Percentiles rank a stretch among this genome's conserved stretches.
These are phyloP conservation scores for Aspergillus homomorphus DNA, from an alignment of 495 filamentous ascomycete genomes.

Conservation along the genomic window DNA sequence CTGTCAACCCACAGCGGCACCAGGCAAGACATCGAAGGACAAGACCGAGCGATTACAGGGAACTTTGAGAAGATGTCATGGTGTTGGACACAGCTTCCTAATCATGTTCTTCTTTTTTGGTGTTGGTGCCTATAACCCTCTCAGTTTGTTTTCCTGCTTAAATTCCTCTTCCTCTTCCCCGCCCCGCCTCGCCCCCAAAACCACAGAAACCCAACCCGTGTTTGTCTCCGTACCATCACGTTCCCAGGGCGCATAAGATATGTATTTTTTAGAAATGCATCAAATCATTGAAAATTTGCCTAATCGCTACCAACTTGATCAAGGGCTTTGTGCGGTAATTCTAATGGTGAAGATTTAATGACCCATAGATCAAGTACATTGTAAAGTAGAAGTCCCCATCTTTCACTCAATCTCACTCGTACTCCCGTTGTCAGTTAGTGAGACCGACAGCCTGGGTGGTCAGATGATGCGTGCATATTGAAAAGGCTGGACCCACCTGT, in stretches of 20 bases:
- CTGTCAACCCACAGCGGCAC: conserved; percentile 91
- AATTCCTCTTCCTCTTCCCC: too few relatives aligned
- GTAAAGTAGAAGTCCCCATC: not conserved
- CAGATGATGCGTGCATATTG: not conserved
- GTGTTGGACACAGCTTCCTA: not conserved
- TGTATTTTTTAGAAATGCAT: not conserved
- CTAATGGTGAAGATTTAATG: too few relatives aligned
- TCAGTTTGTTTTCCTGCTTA: not conserved
- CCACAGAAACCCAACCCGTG: not conserved
- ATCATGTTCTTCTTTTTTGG: not conserved
- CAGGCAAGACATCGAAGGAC: conserved; percentile 72
- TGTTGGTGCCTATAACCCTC: not conserved
- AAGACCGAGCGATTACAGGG: conserved; percentile 83
- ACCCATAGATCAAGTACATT: too few relatives aligned
- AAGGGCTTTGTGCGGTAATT: too few relatives aligned
- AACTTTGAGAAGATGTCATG: conserved; percentile 52
- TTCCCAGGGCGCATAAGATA: not conserved
- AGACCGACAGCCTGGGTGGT: too few relatives aligned
- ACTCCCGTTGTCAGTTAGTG: too few relatives aligned
- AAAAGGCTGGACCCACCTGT: not conserved
- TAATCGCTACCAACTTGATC: too few relatives aligned
- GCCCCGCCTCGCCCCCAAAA: too few relatives aligned
- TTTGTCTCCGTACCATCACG: not conserved
- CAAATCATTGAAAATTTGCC: not conserved
- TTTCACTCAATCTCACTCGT: too few relatives aligned